Conservation (phyloP, 106 monocot genomes). For the Apostasia shenzhenica region DNA sequence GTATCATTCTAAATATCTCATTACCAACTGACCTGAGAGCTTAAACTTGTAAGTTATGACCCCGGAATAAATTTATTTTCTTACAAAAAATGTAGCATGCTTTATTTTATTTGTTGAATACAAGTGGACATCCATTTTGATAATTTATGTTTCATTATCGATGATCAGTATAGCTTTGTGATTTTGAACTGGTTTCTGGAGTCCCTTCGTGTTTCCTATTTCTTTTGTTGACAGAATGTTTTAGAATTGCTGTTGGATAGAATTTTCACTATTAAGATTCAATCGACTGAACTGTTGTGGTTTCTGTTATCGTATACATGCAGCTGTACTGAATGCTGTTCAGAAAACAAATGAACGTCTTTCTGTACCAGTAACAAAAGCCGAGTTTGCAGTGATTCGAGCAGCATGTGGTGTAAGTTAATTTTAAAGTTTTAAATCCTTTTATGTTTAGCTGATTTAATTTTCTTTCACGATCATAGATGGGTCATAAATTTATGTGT, state of each 20-base stretch:
- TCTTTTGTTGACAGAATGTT: not conserved
- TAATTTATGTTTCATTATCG: not conserved
- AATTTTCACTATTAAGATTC: not conserved
- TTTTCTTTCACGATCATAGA: too few species aligned
- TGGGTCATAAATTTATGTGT: too few species aligned
- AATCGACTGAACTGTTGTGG: not conserved
- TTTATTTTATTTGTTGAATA: too few species aligned
- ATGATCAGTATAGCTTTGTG: not conserved
- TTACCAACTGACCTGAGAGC: too few species aligned
- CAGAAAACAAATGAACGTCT: constrained; percentile 65
- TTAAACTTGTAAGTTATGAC: too few species aligned
- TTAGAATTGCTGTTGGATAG: not conserved
- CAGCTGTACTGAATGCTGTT: constrained; percentile 62
- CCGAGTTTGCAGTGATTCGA: constrained; percentile 86
- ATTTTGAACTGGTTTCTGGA: not conserved
- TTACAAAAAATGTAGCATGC: too few species aligned
- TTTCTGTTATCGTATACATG: constrained; percentile 4
- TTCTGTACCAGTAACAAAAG: constrained; percentile 66
- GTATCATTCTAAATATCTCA: too few species aligned
- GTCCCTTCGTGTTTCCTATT: not conserved
- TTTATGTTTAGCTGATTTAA: too few species aligned
- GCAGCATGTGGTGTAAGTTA: constrained; percentile 73
- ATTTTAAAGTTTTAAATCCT: not conserved
- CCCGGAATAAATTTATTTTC: too few species aligned
- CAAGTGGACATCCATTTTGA: too few species aligned